Evolutionary conservation across 371 early-diverging fungal species (phyloP), one percentile per base, ranked within the genome.

Genomic region (Thermomucor indicae-seudaticae): DNA sequence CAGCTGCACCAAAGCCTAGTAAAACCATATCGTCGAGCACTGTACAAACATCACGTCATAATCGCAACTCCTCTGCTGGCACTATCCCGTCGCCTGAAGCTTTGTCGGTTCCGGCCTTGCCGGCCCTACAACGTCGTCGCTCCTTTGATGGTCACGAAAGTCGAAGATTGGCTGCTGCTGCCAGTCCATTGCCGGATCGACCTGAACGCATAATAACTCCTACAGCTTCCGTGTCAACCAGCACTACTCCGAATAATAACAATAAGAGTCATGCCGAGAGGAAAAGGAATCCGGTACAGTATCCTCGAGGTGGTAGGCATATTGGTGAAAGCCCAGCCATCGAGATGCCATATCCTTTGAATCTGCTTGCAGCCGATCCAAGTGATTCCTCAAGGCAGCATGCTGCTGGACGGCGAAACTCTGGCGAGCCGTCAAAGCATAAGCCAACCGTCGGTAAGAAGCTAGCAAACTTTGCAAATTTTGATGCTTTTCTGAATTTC

Each of bases 11-110:
- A 27, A 28, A n/a, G n/a, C n/a, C 47, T 4, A 24, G 53, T 38
- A 54, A 53, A 43, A 14, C 40, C 23, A 46, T 52, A 41, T 45
- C 57, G 5, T 28, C 63, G 23, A 42, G 51, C n/a, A n/a, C 47
- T 24, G 37, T 12, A 3, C 24, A 14, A 38, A 16, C 47, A 3
- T 54, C 62, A 45, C 64, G 64, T 47, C 69, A 69, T 38, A 52
- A 25, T 32, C 64, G 68, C 19, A 68, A 68, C 40, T 64, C 64
- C 14, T 68, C 68, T 8, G 49, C 55, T 11, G 58, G 61, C 14
- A 60, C 55, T 38, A 32, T 67, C 19, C 47, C 63, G 2, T 38
- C 57, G 20, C 20, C 59, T 23, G 17, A 27, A 16, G 28, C 48
- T 23, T 43, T 49, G 32, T 34, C 54, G 22, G 27, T 54, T 32